Evolutionary conservation across 2,329 filamentous ascomycete genomes (phyloP), one percentile per base, ranked within the genome.

Genomic region (Fusarium continuum): DNA sequence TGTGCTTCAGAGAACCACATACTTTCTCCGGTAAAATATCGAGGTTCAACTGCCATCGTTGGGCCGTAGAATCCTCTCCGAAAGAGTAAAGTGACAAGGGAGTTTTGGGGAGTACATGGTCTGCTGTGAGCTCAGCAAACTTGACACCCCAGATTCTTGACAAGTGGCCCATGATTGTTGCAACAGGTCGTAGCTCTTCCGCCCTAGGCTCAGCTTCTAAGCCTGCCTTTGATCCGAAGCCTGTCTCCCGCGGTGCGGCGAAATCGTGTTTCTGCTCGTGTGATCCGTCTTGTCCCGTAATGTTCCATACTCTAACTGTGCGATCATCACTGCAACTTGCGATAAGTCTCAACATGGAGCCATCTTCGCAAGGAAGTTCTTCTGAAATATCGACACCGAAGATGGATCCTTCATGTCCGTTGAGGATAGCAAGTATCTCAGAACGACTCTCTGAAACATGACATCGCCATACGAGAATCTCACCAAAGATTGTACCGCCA

Each of bases 301-400:
- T 86, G 71, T 97, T 87, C 94, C 95, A 98, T 2, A 98, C 78
- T 13, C 91, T 84, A 19, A 99, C 87, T 0, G 93, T 97, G 45
- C 95, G 85, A 76, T 99, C 95, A 72, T 99, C 95, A 71, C 94
- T 98, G 74, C 95, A 99, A 70, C 91, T 97, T 13, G 90, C 91
- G 28, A 99, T 81, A n/a, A 97, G 75, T 46, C 91, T 82, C 22
- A 80, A 78, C 17, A 73, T 73, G 7, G 71, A 72, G 0, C 78
- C 79, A 13, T 77, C 74, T 2, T 73, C 23, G 61, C 19, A 77
- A 65, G 7, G 62, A 59, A 17, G 22, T n/a, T 68, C 65, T 89
- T 75, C 65, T 0, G 92, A 96, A 29, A 98, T 90, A 26, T 88
- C 83, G 3, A 99, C 91, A 2, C 92, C 93, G 67, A 97, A 99